phyloP scores from a whole-genome alignment of 2,329 filamentous ascomycete species.

The Sporothrix luriei region DNA sequence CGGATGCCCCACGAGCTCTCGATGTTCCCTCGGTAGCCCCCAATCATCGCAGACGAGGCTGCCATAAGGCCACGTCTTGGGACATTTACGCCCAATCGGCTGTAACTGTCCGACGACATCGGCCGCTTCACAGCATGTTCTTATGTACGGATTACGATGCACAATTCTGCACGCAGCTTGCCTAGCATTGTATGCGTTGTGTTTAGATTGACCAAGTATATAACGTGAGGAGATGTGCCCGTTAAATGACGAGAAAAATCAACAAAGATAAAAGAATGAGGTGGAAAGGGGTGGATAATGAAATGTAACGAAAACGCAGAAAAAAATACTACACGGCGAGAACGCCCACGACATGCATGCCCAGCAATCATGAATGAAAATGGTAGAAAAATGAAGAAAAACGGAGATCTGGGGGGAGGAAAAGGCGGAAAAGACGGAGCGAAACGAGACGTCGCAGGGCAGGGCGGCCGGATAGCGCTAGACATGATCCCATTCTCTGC shows the following conservation, averaged over 20 bases:
- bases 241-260: not conserved
- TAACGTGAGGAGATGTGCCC: constrained; percentile 25
- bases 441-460: not conserved
- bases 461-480: not conserved
- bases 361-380: not conserved
- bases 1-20: not conserved
- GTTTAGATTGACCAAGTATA: constrained; percentile 1
- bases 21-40: not conserved
- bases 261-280: too few relatives aligned
- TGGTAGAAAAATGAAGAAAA: not conserved
- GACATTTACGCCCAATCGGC: not conserved
- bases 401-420: not conserved
- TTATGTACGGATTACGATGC: not conserved
- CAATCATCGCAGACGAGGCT: constrained; percentile 6
- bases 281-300: not conserved
- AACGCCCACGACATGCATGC: constrained; percentile 15
- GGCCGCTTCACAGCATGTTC: not conserved
- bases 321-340: constrained; percentile 7
- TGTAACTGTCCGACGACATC: not conserved
- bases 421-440: not conserved
- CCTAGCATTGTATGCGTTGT: constrained; percentile 3
- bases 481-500: too few relatives aligned
- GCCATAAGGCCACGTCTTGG: constrained; percentile 14
- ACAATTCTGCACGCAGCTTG: constrained; percentile 1
- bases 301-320: not conserved